Evolutionary conservation across 768 basidiomycete genomes (phyloP), one percentile per base, ranked within the genome.

Genomic region (Inosperma sp.): DNA sequence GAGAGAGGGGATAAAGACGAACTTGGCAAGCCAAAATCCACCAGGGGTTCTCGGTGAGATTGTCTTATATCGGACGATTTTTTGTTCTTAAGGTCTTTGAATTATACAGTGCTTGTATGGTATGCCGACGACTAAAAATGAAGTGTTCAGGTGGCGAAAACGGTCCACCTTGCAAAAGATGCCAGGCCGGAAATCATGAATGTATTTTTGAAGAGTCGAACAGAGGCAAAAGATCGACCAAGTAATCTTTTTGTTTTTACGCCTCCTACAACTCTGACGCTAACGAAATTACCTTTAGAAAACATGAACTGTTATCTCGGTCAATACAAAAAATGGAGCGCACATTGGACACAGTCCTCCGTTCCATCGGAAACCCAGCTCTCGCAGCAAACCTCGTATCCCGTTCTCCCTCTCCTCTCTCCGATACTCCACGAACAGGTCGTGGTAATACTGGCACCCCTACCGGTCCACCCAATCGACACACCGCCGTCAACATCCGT

Each of bases 151-250:
- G 88, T 27, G 91, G 88, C 2, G 93, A 93, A 65, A 80, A 92
- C 33, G 93, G 92, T 0, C 88, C 88, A 0, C 90, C 93, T 0
- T 96, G 93, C 72, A 94, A 93, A 62, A 84, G 93, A 17, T 96
- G 93, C 60, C 68, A 72, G 39, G 62, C 82, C 0, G 85, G 88
- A 16, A 81, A 81, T 57, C 88, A 94, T 61, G 91, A 95, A 59
- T 99, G 96, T 62, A 81, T 96, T 36, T 98, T 99, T 56, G 93
- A 98, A 70, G 95, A 97, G 65, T 92, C 88, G 2, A 94, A 97
- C 65, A 80, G 96, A 41, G 96, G 96, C 34, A 95, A 94, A 66
- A 82, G 90, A 9, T 82, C 87, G 17, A 79, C 86, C 48, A 91
- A 89, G 89, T 90, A 68, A 56, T 78, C 59, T 17, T 45, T 17